phyloP scores from a whole-genome alignment of 306 rosid genomes.

The Dalbergia cultrata region DNA sequence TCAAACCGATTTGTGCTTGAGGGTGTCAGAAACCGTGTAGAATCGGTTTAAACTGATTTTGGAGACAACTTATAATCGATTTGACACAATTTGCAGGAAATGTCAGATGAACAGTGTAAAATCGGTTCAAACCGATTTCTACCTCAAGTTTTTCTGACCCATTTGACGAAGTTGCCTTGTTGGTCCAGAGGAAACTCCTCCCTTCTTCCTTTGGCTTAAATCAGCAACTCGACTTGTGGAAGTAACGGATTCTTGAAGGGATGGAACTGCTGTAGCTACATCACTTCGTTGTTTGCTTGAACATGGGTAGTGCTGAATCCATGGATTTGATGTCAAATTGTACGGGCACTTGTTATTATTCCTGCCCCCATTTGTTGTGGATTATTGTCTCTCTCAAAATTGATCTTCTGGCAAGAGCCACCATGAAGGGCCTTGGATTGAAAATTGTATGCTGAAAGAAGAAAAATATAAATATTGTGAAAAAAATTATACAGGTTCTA shows the following conservation, averaged over 20 bases:
- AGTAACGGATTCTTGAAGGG: constrained; percentile 27
- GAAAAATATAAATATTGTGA: not conserved
- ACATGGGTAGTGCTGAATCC: constrained; percentile 68
- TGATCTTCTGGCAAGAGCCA: constrained; percentile 65
- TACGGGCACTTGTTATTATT: constrained; percentile 24
- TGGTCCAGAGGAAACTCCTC: constrained; percentile 29
- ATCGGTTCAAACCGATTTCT: too few relatives aligned
- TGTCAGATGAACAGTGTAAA: too few relatives aligned
- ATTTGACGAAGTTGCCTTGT: constrained; percentile 39
- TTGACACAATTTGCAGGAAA: too few relatives aligned
- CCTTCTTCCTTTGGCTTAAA: constrained; percentile 43
- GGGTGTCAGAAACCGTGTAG: too few relatives aligned
- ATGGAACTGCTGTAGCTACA: constrained; percentile 17
- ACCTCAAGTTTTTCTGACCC: too few relatives aligned
- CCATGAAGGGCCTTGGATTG: constrained; percentile 71
- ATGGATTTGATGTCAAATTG: constrained; percentile 56
- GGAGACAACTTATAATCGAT: too few relatives aligned
- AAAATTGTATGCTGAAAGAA: not conserved
- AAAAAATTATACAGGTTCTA: not conserved
- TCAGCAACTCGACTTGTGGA: constrained; percentile 21
- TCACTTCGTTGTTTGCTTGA: constrained; percentile 46
- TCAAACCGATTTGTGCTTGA: too few relatives aligned
- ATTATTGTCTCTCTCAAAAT: constrained; percentile 58
- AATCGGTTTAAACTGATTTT: too few relatives aligned
- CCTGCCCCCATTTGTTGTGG: constrained; percentile 25